Percentiles rank a stretch among this genome's conserved stretches.
phyloP scores from a whole-genome alignment of 768 basidiomycete genomes.

The Amanita phalloides region DNA sequence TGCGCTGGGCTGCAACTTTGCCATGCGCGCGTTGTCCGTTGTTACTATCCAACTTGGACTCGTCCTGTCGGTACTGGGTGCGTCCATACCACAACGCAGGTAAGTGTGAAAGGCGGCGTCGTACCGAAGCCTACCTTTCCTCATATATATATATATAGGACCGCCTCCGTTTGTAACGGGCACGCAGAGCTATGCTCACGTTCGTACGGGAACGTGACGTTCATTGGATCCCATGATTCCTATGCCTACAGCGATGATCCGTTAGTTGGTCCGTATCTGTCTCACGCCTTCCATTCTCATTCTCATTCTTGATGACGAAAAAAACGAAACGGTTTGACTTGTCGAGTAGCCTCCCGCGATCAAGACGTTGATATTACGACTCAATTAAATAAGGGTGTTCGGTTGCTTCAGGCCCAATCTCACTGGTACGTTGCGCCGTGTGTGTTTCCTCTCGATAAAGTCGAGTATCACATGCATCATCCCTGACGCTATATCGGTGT shows the following conservation, averaged over 20 bases:
- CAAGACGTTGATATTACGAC: slow-evolving; percentile 39
- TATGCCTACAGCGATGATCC: slow-evolving; percentile 40
- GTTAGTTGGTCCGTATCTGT: slow-evolving; percentile 25
- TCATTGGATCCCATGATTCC: slow-evolving; percentile 45
- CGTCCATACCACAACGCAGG: background rate
- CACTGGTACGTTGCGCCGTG: slow-evolving; percentile 23
- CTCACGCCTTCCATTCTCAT: background rate
- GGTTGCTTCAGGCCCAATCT: slow-evolving; percentile 50
- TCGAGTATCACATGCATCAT: background rate
- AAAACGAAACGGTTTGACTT: background rate
- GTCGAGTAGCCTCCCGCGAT: slow-evolving; percentile 28
- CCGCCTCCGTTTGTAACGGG: slow-evolving; percentile 50
- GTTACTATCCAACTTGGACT: background rate
- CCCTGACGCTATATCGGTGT: too few species aligned
- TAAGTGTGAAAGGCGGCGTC: background rate
- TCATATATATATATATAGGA: slow-evolving; percentile 10
- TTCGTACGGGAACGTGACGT: slow-evolving; percentile 41
- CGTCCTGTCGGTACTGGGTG: background rate
- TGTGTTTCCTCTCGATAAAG: background rate
- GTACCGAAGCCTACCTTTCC: background rate
- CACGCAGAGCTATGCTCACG: slow-evolving; percentile 50
- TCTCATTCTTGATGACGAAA: background rate
- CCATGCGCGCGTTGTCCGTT: background rate
- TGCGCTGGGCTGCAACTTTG: background rate
- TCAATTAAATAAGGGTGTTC: slow-evolving; percentile 41